Evolutionary conservation across 108 stramenopile species (phyloP).

Genomic region (Nitzschia sp.): DNA sequence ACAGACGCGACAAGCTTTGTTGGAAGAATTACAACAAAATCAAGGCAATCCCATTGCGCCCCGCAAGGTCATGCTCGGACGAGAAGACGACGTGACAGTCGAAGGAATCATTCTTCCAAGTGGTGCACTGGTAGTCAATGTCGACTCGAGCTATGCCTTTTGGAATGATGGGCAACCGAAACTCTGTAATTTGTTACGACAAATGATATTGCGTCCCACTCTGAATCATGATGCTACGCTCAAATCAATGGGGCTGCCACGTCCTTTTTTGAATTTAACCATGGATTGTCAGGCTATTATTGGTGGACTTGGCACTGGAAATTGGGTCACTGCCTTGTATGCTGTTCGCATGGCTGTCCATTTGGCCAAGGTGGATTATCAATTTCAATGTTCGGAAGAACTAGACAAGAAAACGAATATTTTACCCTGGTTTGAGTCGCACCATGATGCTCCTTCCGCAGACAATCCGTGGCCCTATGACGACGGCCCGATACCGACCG

Average conservation of each 20-base stretch:
- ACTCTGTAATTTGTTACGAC: conserved; percentile 17
- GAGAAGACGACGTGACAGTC: too few relatives aligned
- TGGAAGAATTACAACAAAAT: too few relatives aligned
- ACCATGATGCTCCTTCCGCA: background rate
- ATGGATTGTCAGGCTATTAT: conserved; percentile 12
- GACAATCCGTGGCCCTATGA: conserved; percentile 20
- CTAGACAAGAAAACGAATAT: background rate
- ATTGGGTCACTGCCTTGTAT: conserved; percentile 32
- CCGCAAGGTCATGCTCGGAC: too few relatives aligned
- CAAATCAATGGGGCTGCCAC: background rate
- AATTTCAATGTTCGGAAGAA: conserved; percentile 28
- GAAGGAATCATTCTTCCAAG: background rate
- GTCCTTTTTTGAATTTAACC: conserved; percentile 11
- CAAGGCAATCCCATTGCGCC: too few relatives aligned
- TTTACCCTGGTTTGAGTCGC: conserved; percentile 32
- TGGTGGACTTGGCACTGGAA: conserved; percentile 16
- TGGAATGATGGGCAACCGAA: conserved; percentile 25
- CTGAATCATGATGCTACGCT: background rate
- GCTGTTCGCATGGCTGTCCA: conserved; percentile 22
- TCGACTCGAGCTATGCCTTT: conserved; percentile 18
- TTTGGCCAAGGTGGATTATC: conserved; percentile 30
- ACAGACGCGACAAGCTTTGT: too few relatives aligned
- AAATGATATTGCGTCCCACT: conserved; percentile 18
- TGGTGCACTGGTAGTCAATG: conserved; percentile 20
- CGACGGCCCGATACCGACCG: conserved; percentile 9